These are phyloP conservation scores for Diplogelasinospora grovesii DNA, from an alignment of 495 filamentous ascomycete species.

Conservation along the genomic window DNA sequence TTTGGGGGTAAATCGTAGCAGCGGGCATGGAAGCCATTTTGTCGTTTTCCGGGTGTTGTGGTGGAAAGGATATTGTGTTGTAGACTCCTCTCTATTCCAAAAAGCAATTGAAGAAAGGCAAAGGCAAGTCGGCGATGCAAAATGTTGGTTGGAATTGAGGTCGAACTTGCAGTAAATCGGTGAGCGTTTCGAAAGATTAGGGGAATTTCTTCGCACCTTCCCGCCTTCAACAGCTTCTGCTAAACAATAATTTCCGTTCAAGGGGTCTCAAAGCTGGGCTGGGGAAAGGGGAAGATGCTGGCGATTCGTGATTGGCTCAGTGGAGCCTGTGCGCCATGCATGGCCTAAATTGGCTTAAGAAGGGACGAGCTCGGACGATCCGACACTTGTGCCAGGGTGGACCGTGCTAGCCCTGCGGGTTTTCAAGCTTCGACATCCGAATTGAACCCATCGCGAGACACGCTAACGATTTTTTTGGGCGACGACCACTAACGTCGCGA, in stretches of 20 bases:
- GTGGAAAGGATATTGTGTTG: slow-evolving; percentile 18
- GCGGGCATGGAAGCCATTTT: slow-evolving; percentile 41
- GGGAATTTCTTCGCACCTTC: slow-evolving; percentile 29
- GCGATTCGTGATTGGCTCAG: slow-evolving; percentile 33
- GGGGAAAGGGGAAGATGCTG: slow-evolving; percentile 37
- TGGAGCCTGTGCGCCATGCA: slow-evolving; percentile 29
- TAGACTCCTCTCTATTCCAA: slow-evolving; percentile 32
- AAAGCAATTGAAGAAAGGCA: slow-evolving; percentile 29
- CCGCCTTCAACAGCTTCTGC: slow-evolving; percentile 30
- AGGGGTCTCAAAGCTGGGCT: slow-evolving; percentile 26
- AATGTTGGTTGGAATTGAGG: slow-evolving; percentile 15
- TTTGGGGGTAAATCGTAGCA: slow-evolving; percentile 72
- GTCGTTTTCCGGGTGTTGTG: too few species aligned
- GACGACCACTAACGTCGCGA: slow-evolving; percentile 9
- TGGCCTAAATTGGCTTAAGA: slow-evolving; percentile 16
- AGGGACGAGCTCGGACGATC: slow-evolving; percentile 5
- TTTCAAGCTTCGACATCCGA: slow-evolving; percentile 4
- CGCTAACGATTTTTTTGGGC: slow-evolving; percentile 23
- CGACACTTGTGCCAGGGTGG: slow-evolving; percentile 13
- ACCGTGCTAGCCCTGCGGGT: slow-evolving; percentile 25
- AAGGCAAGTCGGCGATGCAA: slow-evolving; percentile 8
- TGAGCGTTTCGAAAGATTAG: slow-evolving; percentile 15
- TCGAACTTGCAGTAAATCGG: slow-evolving; percentile 11
- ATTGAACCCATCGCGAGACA: slow-evolving; percentile 14
- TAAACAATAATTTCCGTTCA: slow-evolving; percentile 45